A percentile compares a stretch with the other conserved stretches of the same genome.
Conservation (phyloP, 495 filamentous ascomycete species). For the Aspergillus sclerotioniger region DNA sequence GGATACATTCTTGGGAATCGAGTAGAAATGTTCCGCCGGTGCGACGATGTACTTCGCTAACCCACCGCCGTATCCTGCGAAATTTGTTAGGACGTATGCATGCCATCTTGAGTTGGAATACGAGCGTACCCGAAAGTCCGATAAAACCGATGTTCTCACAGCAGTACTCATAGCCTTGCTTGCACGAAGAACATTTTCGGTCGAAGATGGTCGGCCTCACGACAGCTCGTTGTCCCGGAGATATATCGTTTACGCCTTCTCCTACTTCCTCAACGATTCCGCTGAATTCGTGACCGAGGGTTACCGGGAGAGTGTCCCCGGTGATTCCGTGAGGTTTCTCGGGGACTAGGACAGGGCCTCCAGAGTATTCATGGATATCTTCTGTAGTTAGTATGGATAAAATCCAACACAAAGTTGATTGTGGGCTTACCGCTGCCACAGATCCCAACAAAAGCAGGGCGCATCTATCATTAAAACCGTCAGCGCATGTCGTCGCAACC, state of each 20-base stretch:
- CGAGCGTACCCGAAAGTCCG: constrained; percentile 48
- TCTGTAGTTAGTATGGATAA: neutral
- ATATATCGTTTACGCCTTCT: constrained; percentile 45
- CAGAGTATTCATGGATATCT: constrained; percentile 18
- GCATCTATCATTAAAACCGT: constrained; percentile 29
- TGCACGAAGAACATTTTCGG: constrained; percentile 52
- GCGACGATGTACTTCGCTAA: constrained; percentile 28
- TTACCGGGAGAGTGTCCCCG: constrained; percentile 49
- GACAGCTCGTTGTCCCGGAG: constrained; percentile 51
- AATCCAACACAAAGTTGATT: neutral
- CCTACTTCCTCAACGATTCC: constrained; percentile 59
- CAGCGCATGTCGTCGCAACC: neutral
- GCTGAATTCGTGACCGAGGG: constrained; percentile 61
- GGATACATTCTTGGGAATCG: constrained; percentile 18
- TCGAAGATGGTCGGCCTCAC: constrained; percentile 64
- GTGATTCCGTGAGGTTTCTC: constrained; percentile 54
- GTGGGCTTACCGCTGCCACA: constrained; percentile 49
- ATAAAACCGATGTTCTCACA: constrained; percentile 61
- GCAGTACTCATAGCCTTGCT: constrained; percentile 51
- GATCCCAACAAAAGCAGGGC: constrained; percentile 57
- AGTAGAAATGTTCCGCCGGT: constrained; percentile 30
- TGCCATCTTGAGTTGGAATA: neutral
- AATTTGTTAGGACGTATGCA: too few species aligned
- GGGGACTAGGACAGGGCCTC: constrained; percentile 54
- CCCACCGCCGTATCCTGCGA: constrained; percentile 29